Base-by-base conservation (phyloP, 2,329 filamentous ascomycete genomes). In the Immersiporthe knoxdaviesiana region DNA sequence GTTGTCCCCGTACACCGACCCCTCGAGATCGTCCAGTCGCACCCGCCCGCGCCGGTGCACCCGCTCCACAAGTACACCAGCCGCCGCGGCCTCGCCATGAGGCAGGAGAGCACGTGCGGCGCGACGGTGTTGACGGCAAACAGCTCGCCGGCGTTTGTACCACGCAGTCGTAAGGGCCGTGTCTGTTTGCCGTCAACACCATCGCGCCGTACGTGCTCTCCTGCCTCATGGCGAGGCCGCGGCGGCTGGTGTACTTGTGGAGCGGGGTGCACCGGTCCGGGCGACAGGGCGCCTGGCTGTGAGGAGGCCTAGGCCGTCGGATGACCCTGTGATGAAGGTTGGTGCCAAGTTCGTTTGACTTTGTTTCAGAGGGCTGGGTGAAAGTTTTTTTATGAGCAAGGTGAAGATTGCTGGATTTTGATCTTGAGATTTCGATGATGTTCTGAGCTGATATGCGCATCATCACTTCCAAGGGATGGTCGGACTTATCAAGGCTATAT, bases 121-220 rank as follows among this genome's bases (percentile, higher is more conserved):
- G 87, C 86, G 0, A 89, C 73, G 0, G 82, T 85, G 72, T 89
- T 89, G 60, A 88, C 85, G 0, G 84, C 81, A 62, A 87, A 85
- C 1, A 87, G 78, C 1, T 80, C 35, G 73, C 71, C 75, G 21
- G 87, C 87, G 70, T 89, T 89, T 89, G 87, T 24, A 89, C 80
- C 18, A 89, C 79, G 32, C 81, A 80, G 74, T 89, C 87, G 74
- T 85, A 88, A 0, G 80, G 78, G 0, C 84, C 84, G 1, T 80
- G 76, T 50, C 78, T 77, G 75, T 87, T 85, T 65, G 85, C 74
- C 1, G 87, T 87, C 2, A 90, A 79, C 2, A 76, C 75, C 70
- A 85, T 87, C 4, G 80, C 85, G 63, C 85, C 83, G 7, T 81
- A 73, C 56, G 87, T 78, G 62, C 79, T 85, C 2, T 84, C 85